Conservation (phyloP, 208 protist species). For the Porcisia hertigi region DNA sequence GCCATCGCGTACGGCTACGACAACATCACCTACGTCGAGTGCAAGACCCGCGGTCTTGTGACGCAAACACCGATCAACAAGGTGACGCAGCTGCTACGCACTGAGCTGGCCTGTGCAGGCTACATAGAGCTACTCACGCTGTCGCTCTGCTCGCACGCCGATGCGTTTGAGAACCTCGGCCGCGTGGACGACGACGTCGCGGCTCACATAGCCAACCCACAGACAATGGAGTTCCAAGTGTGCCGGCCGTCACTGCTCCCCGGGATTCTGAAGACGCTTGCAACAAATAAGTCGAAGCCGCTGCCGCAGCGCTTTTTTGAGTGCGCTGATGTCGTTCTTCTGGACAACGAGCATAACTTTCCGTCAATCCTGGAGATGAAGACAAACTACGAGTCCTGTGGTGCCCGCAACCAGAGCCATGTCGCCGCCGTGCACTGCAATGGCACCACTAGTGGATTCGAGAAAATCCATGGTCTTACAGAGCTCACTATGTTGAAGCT, state of each 20-base stretch:
- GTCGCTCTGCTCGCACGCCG: conserved; percentile 90
- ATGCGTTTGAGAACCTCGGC: conserved; percentile 88
- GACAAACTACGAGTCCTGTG: conserved; percentile 64
- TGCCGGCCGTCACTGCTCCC: conserved; percentile 94
- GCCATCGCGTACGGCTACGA: conserved; percentile 98
- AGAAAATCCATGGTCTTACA: conserved; percentile 78
- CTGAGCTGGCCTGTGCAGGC: conserved; percentile 93
- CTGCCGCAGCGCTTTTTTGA: conserved; percentile 98
- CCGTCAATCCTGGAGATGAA: conserved; percentile 70
- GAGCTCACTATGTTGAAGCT: conserved; percentile 81
- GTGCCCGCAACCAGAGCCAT: conserved; percentile 89
- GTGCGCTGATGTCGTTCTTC: conserved; percentile 94
- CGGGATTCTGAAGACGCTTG: conserved; percentile 96
- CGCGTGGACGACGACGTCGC: conserved; percentile 75
- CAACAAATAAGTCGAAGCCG: conserved; percentile 88
- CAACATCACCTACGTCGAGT: conserved; percentile 90
- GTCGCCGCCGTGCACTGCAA: conserved; percentile 88
- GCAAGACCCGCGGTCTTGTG: conserved; percentile 79
- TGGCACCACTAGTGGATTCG: conserved; percentile 72
- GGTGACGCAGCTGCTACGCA: conserved; percentile 91
- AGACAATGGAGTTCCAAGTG: conserved; percentile 95
- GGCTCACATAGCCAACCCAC: conserved; percentile 93
- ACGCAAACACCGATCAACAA: conserved; percentile 94
- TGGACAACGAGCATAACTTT: conserved; percentile 89
- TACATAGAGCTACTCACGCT: conserved; percentile 97